Percentiles rank a stretch among this genome's conserved stretches.
Conservation (phyloP, 495 filamentous ascomycete genomes). For the Xeromyces bisporus region DNA sequence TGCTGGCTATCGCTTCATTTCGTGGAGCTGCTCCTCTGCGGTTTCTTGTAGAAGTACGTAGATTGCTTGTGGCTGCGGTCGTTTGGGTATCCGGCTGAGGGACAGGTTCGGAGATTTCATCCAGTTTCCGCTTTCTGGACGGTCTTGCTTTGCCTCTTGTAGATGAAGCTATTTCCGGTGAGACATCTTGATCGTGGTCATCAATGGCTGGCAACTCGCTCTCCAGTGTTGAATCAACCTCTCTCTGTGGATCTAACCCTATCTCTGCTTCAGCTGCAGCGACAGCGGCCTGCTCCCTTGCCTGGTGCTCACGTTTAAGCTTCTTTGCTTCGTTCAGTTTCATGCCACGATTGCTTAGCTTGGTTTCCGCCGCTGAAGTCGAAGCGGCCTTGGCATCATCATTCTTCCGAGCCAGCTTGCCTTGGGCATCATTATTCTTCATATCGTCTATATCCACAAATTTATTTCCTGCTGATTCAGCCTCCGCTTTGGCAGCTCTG, state of each 20-base stretch:
- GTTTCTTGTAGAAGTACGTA: constrained; percentile 10
- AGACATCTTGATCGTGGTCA: constrained; percentile 2
- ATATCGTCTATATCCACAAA: constrained; percentile 43
- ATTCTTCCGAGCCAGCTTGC: constrained; percentile 27
- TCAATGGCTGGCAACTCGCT: constrained; percentile 18
- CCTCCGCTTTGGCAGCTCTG: constrained; percentile 46
- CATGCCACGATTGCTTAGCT: constrained; percentile 71
- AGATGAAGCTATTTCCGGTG: constrained; percentile 7
- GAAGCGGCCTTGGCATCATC: constrained; percentile 31
- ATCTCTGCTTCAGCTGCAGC: constrained; percentile 43
- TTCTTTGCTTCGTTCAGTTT: constrained; percentile 87
- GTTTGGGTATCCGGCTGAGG: neutral
- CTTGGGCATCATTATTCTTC: constrained; percentile 24
- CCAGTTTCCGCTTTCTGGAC: constrained; percentile 17
- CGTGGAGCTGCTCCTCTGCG: constrained; percentile 10
- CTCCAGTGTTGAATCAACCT: constrained; percentile 34
- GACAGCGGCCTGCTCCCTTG: constrained; percentile 42
- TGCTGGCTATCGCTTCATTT: constrained; percentile 6
- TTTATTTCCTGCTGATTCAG: constrained; percentile 46
- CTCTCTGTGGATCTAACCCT: constrained; percentile 38
- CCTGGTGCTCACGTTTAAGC: constrained; percentile 57
- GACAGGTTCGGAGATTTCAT: constrained; percentile 7
- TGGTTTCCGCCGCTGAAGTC: constrained; percentile 18
- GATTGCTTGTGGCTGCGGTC: constrained; percentile 1
- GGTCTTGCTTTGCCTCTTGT: constrained; percentile 7